phyloP scores from a whole-genome alignment of 768 basidiomycete genomes.

The Leucocoprinus birnbaumii region DNA sequence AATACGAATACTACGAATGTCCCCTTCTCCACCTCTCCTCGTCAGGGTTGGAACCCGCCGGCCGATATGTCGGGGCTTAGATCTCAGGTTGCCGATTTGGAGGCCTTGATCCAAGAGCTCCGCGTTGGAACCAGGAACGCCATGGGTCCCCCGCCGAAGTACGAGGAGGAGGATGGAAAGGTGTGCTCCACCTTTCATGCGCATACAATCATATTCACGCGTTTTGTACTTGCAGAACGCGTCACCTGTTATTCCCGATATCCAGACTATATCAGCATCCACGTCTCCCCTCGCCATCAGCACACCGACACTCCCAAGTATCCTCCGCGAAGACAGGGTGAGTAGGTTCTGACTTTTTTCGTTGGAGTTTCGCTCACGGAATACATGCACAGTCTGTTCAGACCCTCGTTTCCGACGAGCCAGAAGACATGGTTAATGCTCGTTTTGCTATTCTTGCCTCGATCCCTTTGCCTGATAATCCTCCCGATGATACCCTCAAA shows the following conservation, averaged over 20 bases:
- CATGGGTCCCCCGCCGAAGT: slow-evolving; percentile 31
- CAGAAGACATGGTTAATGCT: slow-evolving; percentile 44
- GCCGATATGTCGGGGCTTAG: slow-evolving; percentile 26
- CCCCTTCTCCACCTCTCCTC: not conserved
- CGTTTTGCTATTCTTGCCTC: slow-evolving; percentile 54
- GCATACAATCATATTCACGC: not conserved
- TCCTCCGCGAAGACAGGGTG: slow-evolving; percentile 6
- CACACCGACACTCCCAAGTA: not conserved
- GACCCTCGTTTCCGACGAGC: slow-evolving; percentile 29
- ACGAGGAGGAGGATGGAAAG: slow-evolving; percentile 31
- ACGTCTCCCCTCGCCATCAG: not conserved
- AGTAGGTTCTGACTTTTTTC: not conserved
- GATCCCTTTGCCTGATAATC: slow-evolving; percentile 61
- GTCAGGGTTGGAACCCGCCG: slow-evolving; percentile 13
- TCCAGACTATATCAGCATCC: slow-evolving; percentile 14
- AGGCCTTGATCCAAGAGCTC: slow-evolving; percentile 35
- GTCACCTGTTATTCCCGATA: slow-evolving; percentile 4
- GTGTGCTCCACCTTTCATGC: slow-evolving; percentile 17
- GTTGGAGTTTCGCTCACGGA: not conserved
- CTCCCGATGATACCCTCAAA: slow-evolving; percentile 63
- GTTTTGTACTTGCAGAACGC: not conserved
- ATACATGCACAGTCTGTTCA: slow-evolving; percentile 17
- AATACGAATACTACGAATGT: not conserved
- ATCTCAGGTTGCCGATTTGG: slow-evolving; percentile 35
- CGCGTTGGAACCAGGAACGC: slow-evolving; percentile 27